phyloP scores from a whole-genome alignment of 306 rosid species.

The Quercus gilva region DNA sequence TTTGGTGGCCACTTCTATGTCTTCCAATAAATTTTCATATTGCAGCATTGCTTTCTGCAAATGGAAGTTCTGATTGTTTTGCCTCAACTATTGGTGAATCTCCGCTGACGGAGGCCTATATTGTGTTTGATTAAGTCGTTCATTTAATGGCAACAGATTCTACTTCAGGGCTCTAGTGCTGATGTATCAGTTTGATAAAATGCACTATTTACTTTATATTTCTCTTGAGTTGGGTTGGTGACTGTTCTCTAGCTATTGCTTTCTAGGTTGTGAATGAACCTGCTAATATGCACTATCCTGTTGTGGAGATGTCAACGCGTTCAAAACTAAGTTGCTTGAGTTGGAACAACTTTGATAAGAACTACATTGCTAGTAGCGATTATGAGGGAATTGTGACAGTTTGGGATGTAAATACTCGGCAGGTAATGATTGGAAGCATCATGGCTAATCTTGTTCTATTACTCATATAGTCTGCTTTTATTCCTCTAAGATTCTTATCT shows the following conservation, averaged over 20 bases:
- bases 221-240: neutral
- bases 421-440: slow-evolving; percentile 49
- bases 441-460: neutral
- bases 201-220: neutral
- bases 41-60: neutral
- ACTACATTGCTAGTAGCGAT: slow-evolving; percentile 96
- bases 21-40: neutral
- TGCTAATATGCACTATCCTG: slow-evolving; percentile 81
- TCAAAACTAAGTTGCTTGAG: slow-evolving; percentile 98
- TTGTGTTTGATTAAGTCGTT: neutral
- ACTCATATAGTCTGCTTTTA: neutral
- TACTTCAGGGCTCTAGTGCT: neutral
- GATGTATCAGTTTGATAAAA: neutral
- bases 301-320: slow-evolving; percentile 95
- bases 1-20: neutral
- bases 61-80: neutral
- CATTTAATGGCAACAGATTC: neutral
- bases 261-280: slow-evolving; percentile 89
- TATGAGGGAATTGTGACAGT: slow-evolving; percentile 96
- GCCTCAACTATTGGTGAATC: neutral
- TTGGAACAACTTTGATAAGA: slow-evolving; percentile 90
- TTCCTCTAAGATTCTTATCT: slow-evolving; percentile 7
- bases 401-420: slow-evolving; percentile 93
- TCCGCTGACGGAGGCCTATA: neutral
- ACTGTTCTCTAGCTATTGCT: slow-evolving; percentile 24